These are phyloP conservation scores for Citrus australasica DNA, from an alignment of 345 rosid genomes.

Conservation along the genomic window DNA sequence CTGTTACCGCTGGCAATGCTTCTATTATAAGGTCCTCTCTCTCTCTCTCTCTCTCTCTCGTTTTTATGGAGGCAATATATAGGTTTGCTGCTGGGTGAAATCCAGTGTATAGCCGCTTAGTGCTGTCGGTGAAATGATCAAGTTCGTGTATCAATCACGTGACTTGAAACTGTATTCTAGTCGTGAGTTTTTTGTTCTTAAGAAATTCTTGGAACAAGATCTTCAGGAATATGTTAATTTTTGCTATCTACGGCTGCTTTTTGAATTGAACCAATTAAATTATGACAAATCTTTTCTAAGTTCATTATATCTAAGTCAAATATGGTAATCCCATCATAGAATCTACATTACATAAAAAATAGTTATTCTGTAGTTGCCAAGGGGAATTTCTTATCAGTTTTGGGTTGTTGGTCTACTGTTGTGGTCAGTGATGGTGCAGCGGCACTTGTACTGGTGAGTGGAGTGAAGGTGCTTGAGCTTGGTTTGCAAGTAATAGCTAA, in stretches of 20 bases:
- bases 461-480: conserved; percentile 71
- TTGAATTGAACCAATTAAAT: neutral
- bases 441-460: conserved; percentile 86
- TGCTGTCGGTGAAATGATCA: neutral
- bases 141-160: neutral
- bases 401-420: conserved; percentile 1
- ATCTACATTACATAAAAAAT: neutral
- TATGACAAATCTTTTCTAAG: neutral
- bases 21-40: conserved; percentile 77
- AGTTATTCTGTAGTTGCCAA: neutral
- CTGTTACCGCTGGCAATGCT: conserved; percentile 98
- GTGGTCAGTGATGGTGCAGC: conserved; percentile 93
- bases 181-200: neutral
- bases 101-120: neutral
- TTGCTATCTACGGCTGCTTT: neutral
- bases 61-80: neutral
- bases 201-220: conserved; percentile 12
- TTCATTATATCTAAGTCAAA: neutral
- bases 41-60: neutral
- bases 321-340: neutral
- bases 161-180: neutral
- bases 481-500: conserved; percentile 80
- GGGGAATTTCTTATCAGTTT: neutral
- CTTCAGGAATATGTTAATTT: neutral
- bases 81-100: neutral